Evolutionary conservation across 192 early-diverging fungal species (phyloP).

Genomic region (Podila clonocystis): DNA sequence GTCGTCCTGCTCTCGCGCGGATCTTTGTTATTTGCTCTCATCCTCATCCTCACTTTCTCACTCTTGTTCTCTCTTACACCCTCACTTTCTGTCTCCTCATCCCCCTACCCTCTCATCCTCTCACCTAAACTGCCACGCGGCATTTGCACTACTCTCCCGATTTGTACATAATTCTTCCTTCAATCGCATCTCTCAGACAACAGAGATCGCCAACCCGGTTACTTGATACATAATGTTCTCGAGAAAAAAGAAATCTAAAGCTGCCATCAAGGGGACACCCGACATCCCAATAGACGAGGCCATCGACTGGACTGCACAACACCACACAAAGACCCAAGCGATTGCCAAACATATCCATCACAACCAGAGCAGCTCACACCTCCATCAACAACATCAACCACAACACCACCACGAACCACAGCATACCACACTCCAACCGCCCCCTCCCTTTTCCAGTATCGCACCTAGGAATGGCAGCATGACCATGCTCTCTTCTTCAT

Average conservation of each 20-base stretch:
- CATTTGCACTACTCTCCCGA: background rate
- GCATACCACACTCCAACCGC: background rate
- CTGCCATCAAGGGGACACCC: constrained; percentile 16
- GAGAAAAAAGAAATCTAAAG: background rate
- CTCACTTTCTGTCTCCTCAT: background rate
- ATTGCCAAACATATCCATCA: background rate
- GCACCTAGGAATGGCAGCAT: background rate
- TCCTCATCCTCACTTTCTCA: background rate
- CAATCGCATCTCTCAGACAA: background rate
- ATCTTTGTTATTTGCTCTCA: background rate
- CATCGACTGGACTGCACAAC: constrained; percentile 42
- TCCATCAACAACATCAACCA: background rate
- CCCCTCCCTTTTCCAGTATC: background rate
- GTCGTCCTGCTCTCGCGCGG: background rate
- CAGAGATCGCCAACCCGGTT: background rate
- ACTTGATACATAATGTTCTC: constrained; percentile 1
- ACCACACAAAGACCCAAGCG: constrained; percentile 4
- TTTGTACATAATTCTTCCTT: background rate
- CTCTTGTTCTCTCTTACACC: background rate
- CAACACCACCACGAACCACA: constrained; percentile 3
- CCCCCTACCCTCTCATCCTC: background rate
- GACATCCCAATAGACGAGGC: constrained; percentile 14
- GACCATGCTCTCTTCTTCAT: constrained; percentile 2
- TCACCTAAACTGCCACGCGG: background rate
- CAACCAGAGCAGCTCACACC: constrained; percentile 2